phyloP scores from a whole-genome alignment of 192 early-diverging fungal species.

The Podila epigama region DNA sequence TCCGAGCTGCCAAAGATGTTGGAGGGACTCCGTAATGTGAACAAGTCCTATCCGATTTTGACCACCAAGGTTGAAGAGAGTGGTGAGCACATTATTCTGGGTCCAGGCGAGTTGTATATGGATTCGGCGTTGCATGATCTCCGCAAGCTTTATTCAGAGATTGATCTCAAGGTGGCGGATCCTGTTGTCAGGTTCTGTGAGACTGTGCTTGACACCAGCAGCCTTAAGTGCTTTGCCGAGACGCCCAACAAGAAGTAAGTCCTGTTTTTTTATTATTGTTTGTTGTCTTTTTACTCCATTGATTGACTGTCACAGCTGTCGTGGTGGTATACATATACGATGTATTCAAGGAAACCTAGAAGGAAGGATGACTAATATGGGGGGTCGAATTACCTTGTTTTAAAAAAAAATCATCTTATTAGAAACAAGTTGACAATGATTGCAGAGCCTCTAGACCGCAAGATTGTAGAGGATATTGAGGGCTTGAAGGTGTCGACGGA shows the following conservation, averaged over 20 bases:
- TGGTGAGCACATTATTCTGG: conserved; percentile 95
- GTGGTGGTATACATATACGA: too few species aligned
- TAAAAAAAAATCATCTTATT: not conserved
- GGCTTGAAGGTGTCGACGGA: conserved; percentile 69
- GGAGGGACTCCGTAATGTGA: conserved; percentile 94
- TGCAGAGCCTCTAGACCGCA: conserved; percentile 91
- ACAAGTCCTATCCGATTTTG: conserved; percentile 92
- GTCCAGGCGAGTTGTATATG: conserved; percentile 94
- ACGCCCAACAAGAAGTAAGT: conserved; percentile 96
- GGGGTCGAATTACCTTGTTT: not conserved
- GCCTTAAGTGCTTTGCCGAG: conserved; percentile 95
- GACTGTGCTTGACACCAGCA: conserved; percentile 93
- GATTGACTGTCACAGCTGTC: too few species aligned
- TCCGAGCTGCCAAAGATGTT: conserved; percentile 98
- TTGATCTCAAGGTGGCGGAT: conserved; percentile 98
- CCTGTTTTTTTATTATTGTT: not conserved
- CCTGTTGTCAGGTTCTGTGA: conserved; percentile 96
- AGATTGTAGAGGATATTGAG: conserved; percentile 94
- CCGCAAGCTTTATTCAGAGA: conserved; percentile 91
- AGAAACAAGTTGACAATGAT: conserved; percentile 97
- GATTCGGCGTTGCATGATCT: conserved; percentile 98
- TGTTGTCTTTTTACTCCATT: not conserved
- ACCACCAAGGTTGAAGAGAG: conserved; percentile 95
- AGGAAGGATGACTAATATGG: not conserved
- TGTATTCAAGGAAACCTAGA: too few species aligned